Evolutionary conservation across 768 basidiomycete genomes (phyloP).

Genomic region (Candolleomyces eurysporus): DNA sequence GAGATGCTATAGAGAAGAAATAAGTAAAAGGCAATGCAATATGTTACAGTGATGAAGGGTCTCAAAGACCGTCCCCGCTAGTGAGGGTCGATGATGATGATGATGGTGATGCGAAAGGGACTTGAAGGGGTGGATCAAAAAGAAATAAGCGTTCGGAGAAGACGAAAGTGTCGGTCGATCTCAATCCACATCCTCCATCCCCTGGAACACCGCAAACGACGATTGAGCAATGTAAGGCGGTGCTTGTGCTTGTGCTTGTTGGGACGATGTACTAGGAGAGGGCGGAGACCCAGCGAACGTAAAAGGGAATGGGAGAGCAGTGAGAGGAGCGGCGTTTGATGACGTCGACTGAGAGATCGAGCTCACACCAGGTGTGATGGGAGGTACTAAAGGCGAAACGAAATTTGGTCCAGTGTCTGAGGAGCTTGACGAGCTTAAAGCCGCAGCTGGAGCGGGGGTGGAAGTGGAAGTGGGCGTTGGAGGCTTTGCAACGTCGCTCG

Average conservation of each 20-base stretch:
- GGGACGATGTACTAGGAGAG: background rate
- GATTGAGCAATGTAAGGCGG: background rate
- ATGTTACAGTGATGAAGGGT: background rate
- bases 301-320: background rate
- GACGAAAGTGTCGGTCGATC: background rate
- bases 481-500: background rate
- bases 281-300: background rate
- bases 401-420: no score
- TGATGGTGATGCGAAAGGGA: no score
- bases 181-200: conserved; percentile 26
- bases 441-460: background rate
- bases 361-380: no score
- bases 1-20: no score
- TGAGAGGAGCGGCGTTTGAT: no score
- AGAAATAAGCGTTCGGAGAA: background rate
- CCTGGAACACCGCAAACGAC: background rate
- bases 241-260: background rate
- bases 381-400: no score
- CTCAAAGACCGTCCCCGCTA: no score
- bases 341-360: no score
- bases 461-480: background rate
- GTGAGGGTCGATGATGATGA: no score
- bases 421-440: background rate
- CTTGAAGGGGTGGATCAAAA: background rate
- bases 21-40: background rate